Evolutionary conservation across 2,329 filamentous ascomycete species (phyloP).

Genomic region (Penicillium vulpinum): DNA sequence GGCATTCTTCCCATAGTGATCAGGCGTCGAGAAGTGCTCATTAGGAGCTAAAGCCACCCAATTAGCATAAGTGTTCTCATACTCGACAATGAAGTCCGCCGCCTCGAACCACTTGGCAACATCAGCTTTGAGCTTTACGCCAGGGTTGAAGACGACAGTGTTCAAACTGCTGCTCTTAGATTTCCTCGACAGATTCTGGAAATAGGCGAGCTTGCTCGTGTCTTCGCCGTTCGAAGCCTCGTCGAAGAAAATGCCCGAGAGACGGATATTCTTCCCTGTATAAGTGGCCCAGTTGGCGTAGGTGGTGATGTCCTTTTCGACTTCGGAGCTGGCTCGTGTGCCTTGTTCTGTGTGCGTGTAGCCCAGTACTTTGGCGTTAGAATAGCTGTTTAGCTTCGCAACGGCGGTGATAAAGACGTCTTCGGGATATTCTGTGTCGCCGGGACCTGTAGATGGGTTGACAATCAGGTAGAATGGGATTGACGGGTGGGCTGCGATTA

Average conservation of each 20-base stretch:
- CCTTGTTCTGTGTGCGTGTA: constrained; percentile 45
- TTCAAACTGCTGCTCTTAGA: constrained; percentile 15
- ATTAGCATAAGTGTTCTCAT: constrained; percentile 18
- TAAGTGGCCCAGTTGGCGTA: constrained; percentile 41
- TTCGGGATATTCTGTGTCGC: constrained; percentile 33
- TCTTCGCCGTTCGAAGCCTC: constrained; percentile 32
- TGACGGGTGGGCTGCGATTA: constrained; percentile 22
- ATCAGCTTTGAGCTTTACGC: constrained; percentile 9
- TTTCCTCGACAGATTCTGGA: constrained; percentile 17
- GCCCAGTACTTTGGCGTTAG: constrained; percentile 43
- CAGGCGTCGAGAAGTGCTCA: constrained; percentile 5
- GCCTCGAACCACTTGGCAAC: constrained; percentile 16
- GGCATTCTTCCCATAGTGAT: constrained; percentile 13
- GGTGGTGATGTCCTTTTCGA: constrained; percentile 37
- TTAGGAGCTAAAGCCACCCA: constrained; percentile 8
- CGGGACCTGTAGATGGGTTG: constrained; percentile 38
- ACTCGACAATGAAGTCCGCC: constrained; percentile 22
- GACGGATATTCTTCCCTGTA: constrained; percentile 24
- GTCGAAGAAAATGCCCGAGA: constrained; percentile 46
- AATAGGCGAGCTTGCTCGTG: constrained; percentile 18
- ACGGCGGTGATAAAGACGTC: constrained; percentile 37
- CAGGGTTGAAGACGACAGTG: constrained; percentile 20
- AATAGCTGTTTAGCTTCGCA: constrained; percentile 37
- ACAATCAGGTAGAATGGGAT: constrained; percentile 32
- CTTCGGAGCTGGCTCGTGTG: constrained; percentile 28